These are phyloP conservation scores for Phytopythium cucurbitacearum DNA, from an alignment of 352 stramenopile species.

Conservation along the genomic window DNA sequence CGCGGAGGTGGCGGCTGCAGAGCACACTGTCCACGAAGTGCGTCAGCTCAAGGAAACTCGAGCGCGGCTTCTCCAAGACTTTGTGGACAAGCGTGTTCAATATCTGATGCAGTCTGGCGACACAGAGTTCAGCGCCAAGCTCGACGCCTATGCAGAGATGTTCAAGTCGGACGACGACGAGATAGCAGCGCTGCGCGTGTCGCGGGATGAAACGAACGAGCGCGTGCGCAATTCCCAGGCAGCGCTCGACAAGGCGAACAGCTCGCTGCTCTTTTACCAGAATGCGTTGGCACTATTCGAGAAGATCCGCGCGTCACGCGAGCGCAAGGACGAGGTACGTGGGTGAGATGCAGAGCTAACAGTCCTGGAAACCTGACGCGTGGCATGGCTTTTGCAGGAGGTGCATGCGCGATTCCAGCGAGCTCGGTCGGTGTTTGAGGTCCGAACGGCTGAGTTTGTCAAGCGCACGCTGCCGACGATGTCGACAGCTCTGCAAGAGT, in stretches of 20 bases:
- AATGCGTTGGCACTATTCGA: slow-evolving; percentile 23
- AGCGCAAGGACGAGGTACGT: slow-evolving; percentile 11
- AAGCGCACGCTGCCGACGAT: slow-evolving; percentile 31
- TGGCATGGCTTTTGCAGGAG: slow-evolving; percentile 6
- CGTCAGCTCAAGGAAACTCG: slow-evolving; percentile 24
- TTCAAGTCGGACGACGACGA: slow-evolving; percentile 29
- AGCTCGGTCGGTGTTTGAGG: slow-evolving; percentile 10
- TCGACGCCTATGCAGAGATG: slow-evolving; percentile 29
- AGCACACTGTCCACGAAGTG: slow-evolving; percentile 17
- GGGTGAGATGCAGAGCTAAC: no score
- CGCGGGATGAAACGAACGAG: slow-evolving; percentile 17
- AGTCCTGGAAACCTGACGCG: no score
- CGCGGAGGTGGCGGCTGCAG: slow-evolving; percentile 16
- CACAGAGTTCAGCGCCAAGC: slow-evolving; percentile 23
- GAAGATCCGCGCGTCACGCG: slow-evolving; percentile 18
- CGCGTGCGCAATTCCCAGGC: slow-evolving; percentile 11
- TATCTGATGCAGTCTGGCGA: slow-evolving; percentile 24
- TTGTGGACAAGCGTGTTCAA: slow-evolving; percentile 22
- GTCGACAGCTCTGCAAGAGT: slow-evolving; percentile 26
- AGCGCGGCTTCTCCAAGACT: slow-evolving; percentile 25
- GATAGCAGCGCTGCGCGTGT: slow-evolving; percentile 22
- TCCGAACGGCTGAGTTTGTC: slow-evolving; percentile 7
- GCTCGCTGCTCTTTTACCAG: slow-evolving; percentile 26
- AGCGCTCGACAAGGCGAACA: slow-evolving; percentile 16
- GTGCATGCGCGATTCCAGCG: slow-evolving; percentile 22